phyloP scores from a whole-genome alignment of 2,329 filamentous ascomycete genomes.

The Nigrograna mackinnonii region DNA sequence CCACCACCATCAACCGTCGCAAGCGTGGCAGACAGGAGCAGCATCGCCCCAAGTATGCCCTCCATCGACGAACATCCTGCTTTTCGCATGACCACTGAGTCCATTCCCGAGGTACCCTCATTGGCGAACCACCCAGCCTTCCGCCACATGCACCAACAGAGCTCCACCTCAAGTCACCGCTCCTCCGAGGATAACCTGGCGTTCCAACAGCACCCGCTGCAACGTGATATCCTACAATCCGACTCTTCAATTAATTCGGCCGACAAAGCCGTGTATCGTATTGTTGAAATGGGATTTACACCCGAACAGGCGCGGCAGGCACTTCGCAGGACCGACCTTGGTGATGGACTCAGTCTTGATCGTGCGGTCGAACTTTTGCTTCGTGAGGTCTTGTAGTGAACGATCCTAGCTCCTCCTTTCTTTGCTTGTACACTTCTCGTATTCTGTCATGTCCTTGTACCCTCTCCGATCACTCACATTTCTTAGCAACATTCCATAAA shows the following conservation, averaged over 20 bases:
- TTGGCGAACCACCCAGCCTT: conserved; percentile 25
- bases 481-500: too few species aligned
- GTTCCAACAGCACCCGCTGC: conserved; percentile 35
- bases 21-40: conserved; percentile 24
- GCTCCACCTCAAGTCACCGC: not conserved
- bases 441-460: too few species aligned
- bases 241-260: conserved; percentile 54
- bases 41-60: conserved; percentile 31
- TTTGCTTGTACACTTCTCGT: too few species aligned
- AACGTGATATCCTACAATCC: conserved; percentile 30
- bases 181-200: conserved; percentile 15
- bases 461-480: too few species aligned
- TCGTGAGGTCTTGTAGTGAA: conserved; percentile 17
- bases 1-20: conserved; percentile 32
- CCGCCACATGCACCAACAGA: not conserved
- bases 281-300: conserved; percentile 65
- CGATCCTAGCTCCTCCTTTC: too few species aligned
- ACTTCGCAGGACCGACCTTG: conserved; percentile 62
- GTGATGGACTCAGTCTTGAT: conserved; percentile 61
- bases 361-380: conserved; percentile 61
- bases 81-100: conserved; percentile 10
- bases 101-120: conserved; percentile 15
- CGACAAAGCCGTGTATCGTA: conserved; percentile 59
- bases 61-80: conserved; percentile 34
- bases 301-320: conserved; percentile 60